Evolutionary conservation across 2,329 filamentous ascomycete genomes (phyloP).

Genomic region (Hypoxylon sp.): DNA sequence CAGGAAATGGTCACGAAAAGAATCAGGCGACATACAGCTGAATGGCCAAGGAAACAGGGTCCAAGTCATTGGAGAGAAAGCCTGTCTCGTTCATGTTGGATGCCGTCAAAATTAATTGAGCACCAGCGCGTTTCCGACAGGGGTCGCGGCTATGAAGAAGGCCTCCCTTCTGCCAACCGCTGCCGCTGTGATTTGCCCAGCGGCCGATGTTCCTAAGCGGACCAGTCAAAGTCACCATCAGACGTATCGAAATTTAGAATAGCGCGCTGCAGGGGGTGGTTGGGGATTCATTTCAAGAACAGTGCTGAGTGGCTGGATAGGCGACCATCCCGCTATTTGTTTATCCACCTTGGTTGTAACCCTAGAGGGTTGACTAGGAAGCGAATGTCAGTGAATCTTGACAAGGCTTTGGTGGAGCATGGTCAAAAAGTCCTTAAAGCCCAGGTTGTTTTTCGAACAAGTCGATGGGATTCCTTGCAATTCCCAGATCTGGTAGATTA

Average conservation of each 20-base stretch:
- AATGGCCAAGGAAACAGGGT: constrained; percentile 15
- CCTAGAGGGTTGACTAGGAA: constrained; percentile 12
- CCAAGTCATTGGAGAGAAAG: constrained; percentile 21
- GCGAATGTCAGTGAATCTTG: constrained; percentile 10
- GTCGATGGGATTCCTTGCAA: constrained; percentile 22
- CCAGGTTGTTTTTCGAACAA: constrained; percentile 20
- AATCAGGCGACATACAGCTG: constrained; percentile 3
- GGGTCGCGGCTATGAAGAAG: constrained; percentile 42
- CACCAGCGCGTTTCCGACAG: constrained; percentile 37
- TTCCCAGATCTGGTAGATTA: constrained; percentile 23
- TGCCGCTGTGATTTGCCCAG: constrained; percentile 36
- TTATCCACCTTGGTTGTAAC: constrained; percentile 31
- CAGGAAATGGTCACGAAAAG: background rate
- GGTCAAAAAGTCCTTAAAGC: constrained; percentile 25
- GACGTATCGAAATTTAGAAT: constrained; percentile 27
- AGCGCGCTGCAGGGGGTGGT: constrained; percentile 36
- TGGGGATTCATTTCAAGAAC: constrained; percentile 35
- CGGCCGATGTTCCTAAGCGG: constrained; percentile 24
- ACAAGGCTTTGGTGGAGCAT: constrained; percentile 11
- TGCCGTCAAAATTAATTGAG: constrained; percentile 44
- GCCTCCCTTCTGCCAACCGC: constrained; percentile 23
- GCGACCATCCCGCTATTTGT: constrained; percentile 38
- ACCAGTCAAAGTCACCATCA: constrained; percentile 5
- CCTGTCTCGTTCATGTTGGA: constrained; percentile 40
- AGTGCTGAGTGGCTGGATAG: constrained; percentile 43